Base-by-base conservation (phyloP, 169 alveolate species). In the Plasmodium inui region DNA sequence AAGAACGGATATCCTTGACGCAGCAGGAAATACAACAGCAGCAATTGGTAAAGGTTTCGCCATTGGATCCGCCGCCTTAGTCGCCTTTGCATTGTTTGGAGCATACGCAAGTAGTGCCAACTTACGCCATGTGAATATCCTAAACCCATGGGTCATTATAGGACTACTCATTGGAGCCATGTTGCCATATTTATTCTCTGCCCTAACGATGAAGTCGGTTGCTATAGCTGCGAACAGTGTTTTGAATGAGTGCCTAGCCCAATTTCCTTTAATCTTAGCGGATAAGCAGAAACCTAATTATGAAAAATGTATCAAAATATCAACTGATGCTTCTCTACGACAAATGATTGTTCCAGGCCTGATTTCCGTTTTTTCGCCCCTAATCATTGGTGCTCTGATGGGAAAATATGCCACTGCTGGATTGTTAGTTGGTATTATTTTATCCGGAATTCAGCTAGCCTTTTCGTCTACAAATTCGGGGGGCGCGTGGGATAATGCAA, bases 11-110 rank as follows among this genome's bases (percentile, higher is more conserved):
- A 97, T 98, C 61, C 96, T 98, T 46, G 99, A 98, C 84, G 98
- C 99, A 39, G 99, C 98, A 14, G 99, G 99, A 79, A 98, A 98
- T 96, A 97, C 98, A 46, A 98, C 99, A 41, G 98, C 98, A 4
- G 98, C 99, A 22, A 97, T 97, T 76, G 99, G 99, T 19, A 96
- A 98, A 97, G 99, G 99, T 53, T 98, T 96, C 82, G 98, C 99
- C 81, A 98, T 98, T 46, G 99, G 98, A 78, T 97, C 98, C 9
- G 99, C 99, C 6, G 98, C 98, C 55, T 88, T 98, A 71, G 99
- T 97, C 84, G 96, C 98, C 39, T 92, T 98, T 71, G 98, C 99
- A 46, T 96, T 98, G 46, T 97, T 97, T 93, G 98, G 98, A 41
- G 99, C 98, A 79, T 98, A 95, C 94, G 94, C 97, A 84, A 97